Evolutionary conservation across 2,329 filamentous ascomycete species (phyloP).

Genomic region (Camptophora hylomeconis): DNA sequence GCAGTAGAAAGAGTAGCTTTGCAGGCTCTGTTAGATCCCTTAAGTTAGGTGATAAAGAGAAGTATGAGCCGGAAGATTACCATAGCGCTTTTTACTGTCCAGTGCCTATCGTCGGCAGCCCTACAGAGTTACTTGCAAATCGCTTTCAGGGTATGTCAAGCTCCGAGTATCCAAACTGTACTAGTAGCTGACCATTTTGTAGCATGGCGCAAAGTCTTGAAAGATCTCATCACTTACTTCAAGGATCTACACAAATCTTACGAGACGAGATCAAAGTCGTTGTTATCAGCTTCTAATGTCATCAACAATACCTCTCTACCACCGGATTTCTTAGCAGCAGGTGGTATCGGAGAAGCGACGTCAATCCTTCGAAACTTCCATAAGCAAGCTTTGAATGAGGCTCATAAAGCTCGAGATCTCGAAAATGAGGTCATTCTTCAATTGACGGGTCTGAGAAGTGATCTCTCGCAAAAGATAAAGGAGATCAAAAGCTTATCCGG

Average conservation of each 20-base stretch:
- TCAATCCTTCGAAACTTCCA: conserved; percentile 72
- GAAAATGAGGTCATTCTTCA: conserved; percentile 85
- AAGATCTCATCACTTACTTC: conserved; percentile 88
- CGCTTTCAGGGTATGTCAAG: conserved; percentile 65
- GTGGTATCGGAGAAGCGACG: conserved; percentile 78
- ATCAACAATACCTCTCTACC: conserved; percentile 70
- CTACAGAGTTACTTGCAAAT: conserved; percentile 74
- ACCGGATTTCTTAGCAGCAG: conserved; percentile 60
- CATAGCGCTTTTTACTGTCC: conserved; percentile 84
- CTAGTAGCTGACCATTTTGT: too few species aligned
- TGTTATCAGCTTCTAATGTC: conserved; percentile 70
- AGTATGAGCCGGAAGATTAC: conserved; percentile 50
- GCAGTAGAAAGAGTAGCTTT: conserved; percentile 67
- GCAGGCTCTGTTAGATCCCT: conserved; percentile 80
- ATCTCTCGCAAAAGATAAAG: conserved; percentile 92
- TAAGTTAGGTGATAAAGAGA: conserved; percentile 51
- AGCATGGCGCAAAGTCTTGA: conserved; percentile 93
- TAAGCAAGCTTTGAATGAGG: conserved; percentile 63
- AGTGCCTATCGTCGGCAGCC: conserved; percentile 73
- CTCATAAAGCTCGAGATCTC: conserved; percentile 79
- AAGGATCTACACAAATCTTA: conserved; percentile 83
- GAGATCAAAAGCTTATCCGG: conserved; percentile 89
- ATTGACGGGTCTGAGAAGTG: conserved; percentile 70
- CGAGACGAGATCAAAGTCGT: conserved; percentile 68
- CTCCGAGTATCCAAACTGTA: conserved; percentile 2